Base-by-base conservation (phyloP, 2,329 filamentous ascomycete species). In the Paecilomyces sp. region DNA sequence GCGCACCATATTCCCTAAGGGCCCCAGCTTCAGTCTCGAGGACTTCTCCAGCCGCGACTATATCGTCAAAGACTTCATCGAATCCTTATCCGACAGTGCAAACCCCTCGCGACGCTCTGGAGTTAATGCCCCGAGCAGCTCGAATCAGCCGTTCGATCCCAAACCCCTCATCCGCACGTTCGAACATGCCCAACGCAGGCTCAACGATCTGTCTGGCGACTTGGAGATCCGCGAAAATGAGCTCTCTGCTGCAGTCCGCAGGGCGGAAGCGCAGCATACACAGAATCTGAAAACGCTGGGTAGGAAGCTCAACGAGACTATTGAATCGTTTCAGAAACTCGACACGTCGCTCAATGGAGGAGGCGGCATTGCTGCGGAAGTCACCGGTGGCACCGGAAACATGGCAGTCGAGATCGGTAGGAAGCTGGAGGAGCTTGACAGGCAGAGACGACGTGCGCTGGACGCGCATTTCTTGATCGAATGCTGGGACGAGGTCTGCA, bases 121-220 rank as follows among this genome's bases (percentile, higher is more conserved):
- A 7, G 82, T 84, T 33, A 68, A 74, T 62, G 66, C 74, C 31
- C 65, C 65, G 47, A 69, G 41, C 62, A 73, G 57, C 47, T 65
- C 67, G 59, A 75, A 72, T 58, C 64, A 80, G 79, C 62, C 81
- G 80, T 99, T 99, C 77, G 94, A 99, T 70, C 92, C 94, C 0
- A 99, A 99, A 77, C 95, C 94, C 33, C 81, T 99, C 67, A 99
- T 99, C 69, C 88, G 94, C 61, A 92, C 91, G 1, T 99, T 99
- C 74, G 94, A 99, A 73, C 80, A 85, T 72, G 86, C 86, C 53
- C 77, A 82, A 58, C 71, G 73, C 50, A 77, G 79, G n/a, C 72
- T 83, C 31, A 74, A 76, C 52, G 80, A 82, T 57, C 74, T 83
- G 36, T 80, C 80, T 4, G 91, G 94, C 59, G 92, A 97, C 70